These are phyloP conservation scores for Pseudoperonospora humuli DNA, from an alignment of 352 stramenopile species.

Conservation along the genomic window DNA sequence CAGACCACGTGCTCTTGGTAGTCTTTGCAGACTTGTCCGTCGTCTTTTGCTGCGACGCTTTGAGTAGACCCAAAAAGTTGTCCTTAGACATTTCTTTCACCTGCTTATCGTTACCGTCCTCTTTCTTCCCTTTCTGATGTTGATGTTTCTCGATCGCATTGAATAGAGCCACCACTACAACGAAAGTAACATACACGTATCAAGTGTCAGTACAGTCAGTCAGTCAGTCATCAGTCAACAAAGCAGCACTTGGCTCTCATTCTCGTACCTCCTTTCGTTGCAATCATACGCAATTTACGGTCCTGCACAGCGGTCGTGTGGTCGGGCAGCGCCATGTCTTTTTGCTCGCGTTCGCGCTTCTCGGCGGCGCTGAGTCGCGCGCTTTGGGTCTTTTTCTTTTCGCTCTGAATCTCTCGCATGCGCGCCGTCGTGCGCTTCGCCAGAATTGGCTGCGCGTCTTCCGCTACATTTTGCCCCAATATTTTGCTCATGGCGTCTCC, in stretches of 20 bases:
- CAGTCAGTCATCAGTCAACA: too few relatives aligned
- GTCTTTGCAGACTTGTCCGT: not conserved
- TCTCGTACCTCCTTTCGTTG: slow-evolving; percentile 65
- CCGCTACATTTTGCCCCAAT: slow-evolving; percentile 58
- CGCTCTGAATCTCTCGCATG: slow-evolving; percentile 75
- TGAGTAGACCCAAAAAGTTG: slow-evolving; percentile 72
- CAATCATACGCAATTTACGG: slow-evolving; percentile 65
- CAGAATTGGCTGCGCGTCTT: slow-evolving; percentile 67
- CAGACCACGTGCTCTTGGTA: slow-evolving; percentile 63
- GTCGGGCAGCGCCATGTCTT: slow-evolving; percentile 65
- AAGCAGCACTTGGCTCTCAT: too few relatives aligned
- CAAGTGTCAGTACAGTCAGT: not conserved
- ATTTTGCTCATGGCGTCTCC: slow-evolving; percentile 85
- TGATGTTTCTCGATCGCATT: slow-evolving; percentile 85
- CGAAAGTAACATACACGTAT: not conserved
- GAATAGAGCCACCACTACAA: slow-evolving; percentile 70
- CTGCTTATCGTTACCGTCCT: slow-evolving; percentile 67
- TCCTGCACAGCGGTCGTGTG: slow-evolving; percentile 54
- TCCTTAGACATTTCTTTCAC: slow-evolving; percentile 84
- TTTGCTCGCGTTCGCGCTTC: slow-evolving; percentile 66
- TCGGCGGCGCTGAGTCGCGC: slow-evolving; percentile 59
- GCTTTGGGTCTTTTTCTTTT: slow-evolving; percentile 67
- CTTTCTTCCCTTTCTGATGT: slow-evolving; percentile 49
- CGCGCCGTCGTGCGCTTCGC: slow-evolving; percentile 76
- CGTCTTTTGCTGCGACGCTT: slow-evolving; percentile 44